A percentile compares a stretch with the other conserved stretches of the same genome.
phyloP scores from a whole-genome alignment of 2,329 filamentous ascomycete genomes.

The Lachnellula occidentalis region DNA sequence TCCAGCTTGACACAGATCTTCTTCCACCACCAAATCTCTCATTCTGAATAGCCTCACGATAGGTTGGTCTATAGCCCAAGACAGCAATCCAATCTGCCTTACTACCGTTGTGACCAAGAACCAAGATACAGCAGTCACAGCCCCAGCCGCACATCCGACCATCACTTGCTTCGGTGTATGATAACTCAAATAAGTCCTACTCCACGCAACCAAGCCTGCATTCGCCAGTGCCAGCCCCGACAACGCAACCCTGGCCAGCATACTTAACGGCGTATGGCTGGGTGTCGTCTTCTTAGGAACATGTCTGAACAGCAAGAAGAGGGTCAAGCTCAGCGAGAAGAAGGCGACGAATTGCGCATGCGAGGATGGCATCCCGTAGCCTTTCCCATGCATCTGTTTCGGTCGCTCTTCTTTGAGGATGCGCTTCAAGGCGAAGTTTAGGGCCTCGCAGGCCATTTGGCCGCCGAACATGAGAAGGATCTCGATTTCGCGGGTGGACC shows the following conservation, averaged over 20 bases:
- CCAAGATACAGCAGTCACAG: slow-evolving; percentile 69
- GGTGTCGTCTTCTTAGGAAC: slow-evolving; percentile 43
- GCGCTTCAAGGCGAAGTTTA: slow-evolving; percentile 87
- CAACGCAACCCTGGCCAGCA: slow-evolving; percentile 51
- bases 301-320: slow-evolving; percentile 84
- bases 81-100: slow-evolving; percentile 62
- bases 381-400: slow-evolving; percentile 75
- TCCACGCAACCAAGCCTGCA: slow-evolving; percentile 68
- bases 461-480: slow-evolving; percentile 85
- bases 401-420: slow-evolving; percentile 90
- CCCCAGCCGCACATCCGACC: slow-evolving; percentile 69
- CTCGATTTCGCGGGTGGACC: slow-evolving; percentile 86
- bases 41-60: slow-evolving; percentile 63
- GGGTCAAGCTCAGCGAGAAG: slow-evolving; percentile 75
- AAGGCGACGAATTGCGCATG: slow-evolving; percentile 94
- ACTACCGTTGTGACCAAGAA: slow-evolving; percentile 65
- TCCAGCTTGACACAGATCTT: slow-evolving; percentile 84
- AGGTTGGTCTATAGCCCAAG: slow-evolving; percentile 64
- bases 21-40: slow-evolving; percentile 77
- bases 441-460: slow-evolving; percentile 82
- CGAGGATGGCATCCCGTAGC: slow-evolving; percentile 95
- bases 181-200: slow-evolving; percentile 86
- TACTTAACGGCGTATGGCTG: slow-evolving; percentile 50
- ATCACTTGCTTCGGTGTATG: slow-evolving; percentile 84
- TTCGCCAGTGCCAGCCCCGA: slow-evolving; percentile 53